Conservation (phyloP, 305 asterid genomes). For the Ilex paraguariensis region DNA sequence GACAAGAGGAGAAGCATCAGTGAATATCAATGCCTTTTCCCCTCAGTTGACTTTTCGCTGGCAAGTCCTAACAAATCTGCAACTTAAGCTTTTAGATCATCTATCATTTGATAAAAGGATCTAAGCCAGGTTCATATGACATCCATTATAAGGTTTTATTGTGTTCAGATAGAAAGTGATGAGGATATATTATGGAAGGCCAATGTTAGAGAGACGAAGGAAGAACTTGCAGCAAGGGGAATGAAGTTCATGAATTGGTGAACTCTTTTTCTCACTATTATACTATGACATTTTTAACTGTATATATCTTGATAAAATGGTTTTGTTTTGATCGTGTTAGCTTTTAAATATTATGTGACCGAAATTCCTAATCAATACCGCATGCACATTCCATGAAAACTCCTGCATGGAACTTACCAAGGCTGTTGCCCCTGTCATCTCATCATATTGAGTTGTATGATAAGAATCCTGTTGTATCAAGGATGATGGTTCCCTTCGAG, state of each 20-base stretch:
- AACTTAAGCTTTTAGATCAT: conserved; percentile 1
- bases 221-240: conserved; percentile 76
- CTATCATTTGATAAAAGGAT: conserved; percentile 7
- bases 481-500: no score
- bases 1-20: conserved; percentile 81
- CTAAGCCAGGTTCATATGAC: conserved; percentile 8
- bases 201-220: conserved; percentile 78
- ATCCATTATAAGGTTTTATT: conserved; percentile 15
- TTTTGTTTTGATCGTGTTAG: not conserved
- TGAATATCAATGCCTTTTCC: conserved; percentile 77
- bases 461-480: no score
- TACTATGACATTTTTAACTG: not conserved
- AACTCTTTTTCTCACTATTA: conserved; percentile 14
- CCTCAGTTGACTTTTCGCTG: conserved; percentile 83
- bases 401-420: no score
- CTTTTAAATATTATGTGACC: not conserved
- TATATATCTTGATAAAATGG: not conserved
- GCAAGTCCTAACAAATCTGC: conserved; percentile 29
- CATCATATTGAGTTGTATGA: no score
- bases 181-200: conserved; percentile 82
- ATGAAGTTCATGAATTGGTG: conserved; percentile 72
- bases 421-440: no score
- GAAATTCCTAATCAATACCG: not conserved
- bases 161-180: conserved; percentile 70
- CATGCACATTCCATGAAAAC: not conserved